Percentiles rank a stretch among this genome's conserved stretches.
Conservation (phyloP, 352 stramenopile species). For the Pythium coloratum region DNA sequence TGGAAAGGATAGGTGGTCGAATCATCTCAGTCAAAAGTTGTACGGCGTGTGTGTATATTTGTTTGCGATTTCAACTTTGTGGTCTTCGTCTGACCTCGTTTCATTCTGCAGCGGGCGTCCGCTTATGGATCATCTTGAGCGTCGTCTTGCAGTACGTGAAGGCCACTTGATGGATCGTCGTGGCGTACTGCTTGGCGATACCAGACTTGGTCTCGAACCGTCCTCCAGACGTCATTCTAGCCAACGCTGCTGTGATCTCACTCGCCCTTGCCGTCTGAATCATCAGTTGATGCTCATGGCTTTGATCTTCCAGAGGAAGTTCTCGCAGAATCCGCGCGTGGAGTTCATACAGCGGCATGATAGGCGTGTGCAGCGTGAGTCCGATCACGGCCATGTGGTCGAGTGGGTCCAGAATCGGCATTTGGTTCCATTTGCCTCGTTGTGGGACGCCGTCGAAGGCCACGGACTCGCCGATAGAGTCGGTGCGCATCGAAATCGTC, state of each 20-base stretch:
- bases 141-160: conserved; percentile 19
- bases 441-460: conserved; percentile 34
- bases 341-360: conserved; percentile 19
- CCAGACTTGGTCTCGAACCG: conserved; percentile 12
- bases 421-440: conserved; percentile 51
- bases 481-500: conserved; percentile 48
- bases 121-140: conserved; percentile 4
- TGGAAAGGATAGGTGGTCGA: no score
- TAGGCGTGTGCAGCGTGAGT: conserved; percentile 38
- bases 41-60: no score
- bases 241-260: conserved; percentile 4
- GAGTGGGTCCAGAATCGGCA: conserved; percentile 42
- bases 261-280: background rate
- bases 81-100: no score
- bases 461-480: conserved; percentile 38
- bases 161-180: conserved; percentile 21
- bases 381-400: conserved; percentile 51
- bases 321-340: conserved; percentile 12
- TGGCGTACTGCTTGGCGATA: conserved; percentile 18
- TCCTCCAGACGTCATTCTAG: background rate
- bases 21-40: no score
- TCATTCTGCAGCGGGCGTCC: no score
- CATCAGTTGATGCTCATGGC: background rate
- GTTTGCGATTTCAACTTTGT: no score
- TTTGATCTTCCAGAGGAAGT: background rate